Evolutionary conservation across 257 asterid species (phyloP).

Genomic region (Salvia rosmarinus): DNA sequence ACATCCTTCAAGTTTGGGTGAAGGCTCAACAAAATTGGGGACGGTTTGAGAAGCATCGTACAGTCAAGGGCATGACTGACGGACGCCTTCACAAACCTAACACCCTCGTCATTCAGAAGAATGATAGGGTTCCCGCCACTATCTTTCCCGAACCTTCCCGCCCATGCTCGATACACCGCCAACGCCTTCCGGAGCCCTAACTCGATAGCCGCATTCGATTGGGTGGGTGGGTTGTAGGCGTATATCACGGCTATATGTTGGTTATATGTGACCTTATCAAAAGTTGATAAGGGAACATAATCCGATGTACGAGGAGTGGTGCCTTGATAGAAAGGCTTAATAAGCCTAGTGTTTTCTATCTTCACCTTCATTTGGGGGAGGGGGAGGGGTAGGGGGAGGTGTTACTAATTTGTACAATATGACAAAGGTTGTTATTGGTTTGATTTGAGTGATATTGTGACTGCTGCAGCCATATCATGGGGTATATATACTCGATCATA

Average conservation of each 20-base stretch:
- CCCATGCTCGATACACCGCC: slow-evolving; percentile 63
- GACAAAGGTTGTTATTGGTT: neutral
- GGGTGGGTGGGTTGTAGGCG: slow-evolving; percentile 72
- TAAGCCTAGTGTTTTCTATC: slow-evolving; percentile 4
- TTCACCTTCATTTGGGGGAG: slow-evolving; percentile 35
- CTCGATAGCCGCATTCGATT: slow-evolving; percentile 50
- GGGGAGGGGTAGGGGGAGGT: too few species aligned
- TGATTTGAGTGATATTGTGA: neutral
- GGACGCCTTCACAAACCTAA: slow-evolving; percentile 66
- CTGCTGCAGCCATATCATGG: neutral
- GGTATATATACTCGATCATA: neutral
- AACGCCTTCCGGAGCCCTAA: slow-evolving; percentile 63
- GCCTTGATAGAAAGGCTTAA: slow-evolving; percentile 40
- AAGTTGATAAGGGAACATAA: slow-evolving; percentile 53
- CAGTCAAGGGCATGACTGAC: slow-evolving; percentile 49
- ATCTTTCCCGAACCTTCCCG: slow-evolving; percentile 65
- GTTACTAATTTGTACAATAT: neutral
- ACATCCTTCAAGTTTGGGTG: slow-evolving; percentile 60
- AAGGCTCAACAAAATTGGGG: slow-evolving; percentile 52
- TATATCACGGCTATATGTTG: slow-evolving; percentile 76
- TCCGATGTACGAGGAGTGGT: slow-evolving; percentile 35
- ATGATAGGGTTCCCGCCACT: slow-evolving; percentile 46
- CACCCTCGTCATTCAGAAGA: slow-evolving; percentile 65
- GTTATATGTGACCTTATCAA: slow-evolving; percentile 62
- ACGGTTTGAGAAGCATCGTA: slow-evolving; percentile 46